Evolutionary conservation across 192 early-diverging fungal species (phyloP), one percentile per base, ranked within the genome.

Genomic region (Backusella mclennaniae): DNA sequence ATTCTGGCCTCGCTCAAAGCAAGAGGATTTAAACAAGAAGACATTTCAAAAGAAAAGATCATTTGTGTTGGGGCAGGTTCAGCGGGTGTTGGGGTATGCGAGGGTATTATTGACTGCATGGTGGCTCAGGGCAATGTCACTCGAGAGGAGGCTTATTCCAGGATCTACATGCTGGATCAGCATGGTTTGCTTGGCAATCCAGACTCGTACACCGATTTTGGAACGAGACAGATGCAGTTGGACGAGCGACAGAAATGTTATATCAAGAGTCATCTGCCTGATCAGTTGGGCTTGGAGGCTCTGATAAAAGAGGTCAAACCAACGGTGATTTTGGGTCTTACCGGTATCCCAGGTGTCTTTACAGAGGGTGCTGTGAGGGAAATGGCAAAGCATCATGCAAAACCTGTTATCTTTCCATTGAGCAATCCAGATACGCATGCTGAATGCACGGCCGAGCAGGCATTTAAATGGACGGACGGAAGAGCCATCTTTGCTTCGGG

Each of bases 401-500:
- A 87, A 11, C 97, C 97, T 14, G 94, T 98, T 78, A 89, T 98
- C 52, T 96, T 98, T 84, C 96, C 96, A 7, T 85, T 96, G 73
- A 95, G 93, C 17, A 98, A 97, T 80, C 96, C 96, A 35, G 79
- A 86, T 70, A 90, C 88, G 72, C 95, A 96, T 83, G 94, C 96
- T 73, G 97, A 99, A 87, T 99, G 97, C 87, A 95, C 94, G 7
- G 98, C 93, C 73, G 96, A 95, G 84, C 84, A 93, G 73, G 96
- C 97, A 59, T 95, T 99, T 93, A 81, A 83, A 59, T 80, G 83
- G 83, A 96, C 97, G 14, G 84, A 95, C 70, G 93, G 95, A 79
- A 86, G 90, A 69, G 96, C 96, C 23, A 90, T 99, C 68, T 99
- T 99, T 88, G 96, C 96, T 21, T 96, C 95, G 4, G 97, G 97